phyloP scores from a whole-genome alignment of 1,139 yeast genomes.

The Blastobotrys aristatus region DNA sequence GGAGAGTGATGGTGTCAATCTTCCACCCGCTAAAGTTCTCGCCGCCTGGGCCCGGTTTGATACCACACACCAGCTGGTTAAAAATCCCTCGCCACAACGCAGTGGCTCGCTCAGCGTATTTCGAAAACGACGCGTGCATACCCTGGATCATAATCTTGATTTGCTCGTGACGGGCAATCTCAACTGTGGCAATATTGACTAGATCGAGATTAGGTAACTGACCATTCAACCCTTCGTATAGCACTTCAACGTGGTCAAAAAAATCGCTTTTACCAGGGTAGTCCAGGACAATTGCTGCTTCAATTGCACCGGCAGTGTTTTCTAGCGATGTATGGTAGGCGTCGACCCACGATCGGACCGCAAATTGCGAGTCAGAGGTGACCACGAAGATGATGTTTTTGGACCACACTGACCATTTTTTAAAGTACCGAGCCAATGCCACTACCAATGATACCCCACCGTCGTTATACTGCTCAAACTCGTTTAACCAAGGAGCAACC shows the following conservation, averaged over 20 bases:
- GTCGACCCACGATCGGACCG: constrained; percentile 85
- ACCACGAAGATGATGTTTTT: constrained; percentile 85
- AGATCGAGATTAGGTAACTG: constrained; percentile 92
- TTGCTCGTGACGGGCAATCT: constrained; percentile 66
- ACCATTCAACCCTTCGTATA: constrained; percentile 88
- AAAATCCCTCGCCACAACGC: constrained; percentile 62
- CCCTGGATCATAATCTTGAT: constrained; percentile 65
- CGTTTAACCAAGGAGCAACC: constrained; percentile 79
- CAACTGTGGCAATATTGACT: constrained; percentile 67
- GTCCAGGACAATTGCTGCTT: constrained; percentile 84
- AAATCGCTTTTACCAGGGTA: constrained; percentile 57
- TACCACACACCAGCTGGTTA: constrained; percentile 67
- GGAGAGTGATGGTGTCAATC: constrained; percentile 80
- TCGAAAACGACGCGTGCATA: constrained; percentile 25
- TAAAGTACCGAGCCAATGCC: constrained; percentile 73
- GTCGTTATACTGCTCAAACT: constrained; percentile 53
- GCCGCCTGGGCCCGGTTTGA: constrained; percentile 55
- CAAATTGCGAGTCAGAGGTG: constrained; percentile 64
- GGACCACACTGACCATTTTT: constrained; percentile 89
- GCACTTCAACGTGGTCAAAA: constrained; percentile 68
- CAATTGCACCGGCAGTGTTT: constrained; percentile 91
- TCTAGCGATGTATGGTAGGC: constrained; percentile 87
- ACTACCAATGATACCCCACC: constrained; percentile 77
- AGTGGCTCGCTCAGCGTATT: constrained; percentile 50
- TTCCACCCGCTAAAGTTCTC: constrained; percentile 97